Conservation (phyloP, 78 protist genomes). For the Chrysochromulina tobinii region DNA sequence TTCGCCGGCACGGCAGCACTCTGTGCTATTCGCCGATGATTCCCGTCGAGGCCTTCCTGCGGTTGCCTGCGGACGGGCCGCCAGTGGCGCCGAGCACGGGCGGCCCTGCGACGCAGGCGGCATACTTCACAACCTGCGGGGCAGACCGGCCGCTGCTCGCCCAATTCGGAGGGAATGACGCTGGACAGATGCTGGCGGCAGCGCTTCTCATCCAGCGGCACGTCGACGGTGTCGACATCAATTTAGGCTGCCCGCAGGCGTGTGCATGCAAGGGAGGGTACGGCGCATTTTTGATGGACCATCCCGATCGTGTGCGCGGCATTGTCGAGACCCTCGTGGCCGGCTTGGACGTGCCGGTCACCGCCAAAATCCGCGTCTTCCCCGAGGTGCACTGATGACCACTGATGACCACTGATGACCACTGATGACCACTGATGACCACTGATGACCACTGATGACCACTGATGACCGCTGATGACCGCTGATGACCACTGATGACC, state of each 20-base stretch:
- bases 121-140: too few relatives aligned
- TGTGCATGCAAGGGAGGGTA: constrained; percentile 65
- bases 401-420: too few relatives aligned
- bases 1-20: not conserved
- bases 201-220: constrained; percentile 23
- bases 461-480: too few relatives aligned
- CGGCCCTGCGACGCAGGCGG: too few relatives aligned
- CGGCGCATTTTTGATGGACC: constrained; percentile 29
- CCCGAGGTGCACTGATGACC: too few relatives aligned
- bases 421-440: too few relatives aligned
- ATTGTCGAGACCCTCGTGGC: not conserved
- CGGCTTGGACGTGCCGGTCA: not conserved
- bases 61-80: too few relatives aligned
- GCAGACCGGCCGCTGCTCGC: constrained; percentile 28
- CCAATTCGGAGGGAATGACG: constrained; percentile 80
- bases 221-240: constrained; percentile 71
- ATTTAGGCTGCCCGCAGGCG: constrained; percentile 85
- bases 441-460: too few relatives aligned
- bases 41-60: not conserved
- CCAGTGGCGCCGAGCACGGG: too few relatives aligned
- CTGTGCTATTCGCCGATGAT: constrained; percentile 26
- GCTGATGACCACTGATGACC: too few relatives aligned
- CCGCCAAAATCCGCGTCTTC: not conserved
- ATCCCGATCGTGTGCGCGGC: not conserved
- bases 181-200: constrained; percentile 55